These are phyloP conservation scores for Arachnopeziza araneosa DNA, from an alignment of 2,329 filamentous ascomycete genomes.

Conservation along the genomic window DNA sequence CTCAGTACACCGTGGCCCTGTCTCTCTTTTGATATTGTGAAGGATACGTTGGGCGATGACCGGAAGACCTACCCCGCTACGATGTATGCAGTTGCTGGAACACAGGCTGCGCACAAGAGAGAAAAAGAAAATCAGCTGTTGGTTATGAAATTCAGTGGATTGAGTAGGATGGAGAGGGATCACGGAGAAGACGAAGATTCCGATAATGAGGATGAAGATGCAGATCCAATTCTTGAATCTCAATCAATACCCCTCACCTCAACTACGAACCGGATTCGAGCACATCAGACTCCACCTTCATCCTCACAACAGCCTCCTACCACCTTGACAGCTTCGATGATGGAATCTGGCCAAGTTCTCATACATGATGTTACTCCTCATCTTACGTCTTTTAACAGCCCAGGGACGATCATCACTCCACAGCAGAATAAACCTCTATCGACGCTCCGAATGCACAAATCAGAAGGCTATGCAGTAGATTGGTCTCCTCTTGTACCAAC, in stretches of 20 bases:
- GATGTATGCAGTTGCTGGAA: slow-evolving; percentile 90
- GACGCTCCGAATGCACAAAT: slow-evolving; percentile 85
- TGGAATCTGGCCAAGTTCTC: slow-evolving; percentile 79
- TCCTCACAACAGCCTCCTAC: slow-evolving; percentile 68
- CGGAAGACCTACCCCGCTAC: slow-evolving; percentile 92
- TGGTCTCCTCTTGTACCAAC: slow-evolving; percentile 81
- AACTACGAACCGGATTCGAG: slow-evolving; percentile 90
- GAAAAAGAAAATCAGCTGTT: slow-evolving; percentile 87
- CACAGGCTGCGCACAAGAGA: slow-evolving; percentile 73
- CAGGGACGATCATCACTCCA: slow-evolving; percentile 72
- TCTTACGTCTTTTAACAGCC: slow-evolving; percentile 82
- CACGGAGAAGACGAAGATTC: slow-evolving; percentile 61
- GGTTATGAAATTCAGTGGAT: slow-evolving; percentile 91
- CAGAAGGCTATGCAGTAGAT: slow-evolving; percentile 93
- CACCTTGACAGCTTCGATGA: slow-evolving; percentile 87
- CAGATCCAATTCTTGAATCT: slow-evolving; percentile 90
- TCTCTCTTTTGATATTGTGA: slow-evolving; percentile 88
- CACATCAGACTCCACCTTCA: slow-evolving; percentile 69
- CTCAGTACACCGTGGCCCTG: slow-evolving; percentile 95
- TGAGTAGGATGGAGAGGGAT: slow-evolving; percentile 78
- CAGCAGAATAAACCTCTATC: slow-evolving; percentile 84
- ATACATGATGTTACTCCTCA: slow-evolving; percentile 95
- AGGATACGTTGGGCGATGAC: slow-evolving; percentile 79
- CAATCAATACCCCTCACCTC: slow-evolving; percentile 80
- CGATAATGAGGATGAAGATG: slow-evolving; percentile 64